Base-by-base conservation (phyloP, 2,329 filamentous ascomycete genomes). In the Hypoxylon sp. region DNA sequence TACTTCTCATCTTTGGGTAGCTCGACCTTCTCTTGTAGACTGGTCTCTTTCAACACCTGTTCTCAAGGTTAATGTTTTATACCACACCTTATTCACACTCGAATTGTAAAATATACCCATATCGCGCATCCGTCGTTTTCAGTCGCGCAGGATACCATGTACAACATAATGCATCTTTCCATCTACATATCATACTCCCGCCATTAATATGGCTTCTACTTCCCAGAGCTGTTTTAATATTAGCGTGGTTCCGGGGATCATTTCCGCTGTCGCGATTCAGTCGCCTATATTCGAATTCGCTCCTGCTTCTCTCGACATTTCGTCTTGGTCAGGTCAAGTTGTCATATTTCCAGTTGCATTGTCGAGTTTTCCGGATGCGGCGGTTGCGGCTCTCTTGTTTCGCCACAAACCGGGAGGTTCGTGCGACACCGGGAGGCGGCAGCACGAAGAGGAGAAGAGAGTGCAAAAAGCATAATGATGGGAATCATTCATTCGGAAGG, bases 131-230 rank as follows among this genome's bases (percentile, higher is more conserved):
- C 63, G 63, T 74, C 62, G 65, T 73, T 76, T 72, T 72, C 66
- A 67, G 66, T 73, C 66, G 70, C 71, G 71, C 71, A 71, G 76
- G 75, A 78, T 78, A 78, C 75, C 76, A 77, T 78, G 75, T 78
- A 77, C 73, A 76, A 78, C 73, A 76, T 70, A 71, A 71, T 71
- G 67, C 70, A 72, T 72, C 66, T 71, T 71, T 66, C 70, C 70
- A 71, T 70, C 58, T 63, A 71, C 61, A 71, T 63, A 69, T 68
- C 63, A 66, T 58, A 59, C 59, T 59, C 50, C 57, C 46, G 59
- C 54, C 50, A 52, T 66, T 58, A 35, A 35, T 42, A 58, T 35
- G 33, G 57, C 65, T 48, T 68, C 63, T 64, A 42, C 31, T 65
- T 66, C 14, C 24, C 52, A 54, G 42, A 35, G 39, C 33, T 57